phyloP scores from a whole-genome alignment of 345 rosid species.

The Aquilaria yunnanensis region DNA sequence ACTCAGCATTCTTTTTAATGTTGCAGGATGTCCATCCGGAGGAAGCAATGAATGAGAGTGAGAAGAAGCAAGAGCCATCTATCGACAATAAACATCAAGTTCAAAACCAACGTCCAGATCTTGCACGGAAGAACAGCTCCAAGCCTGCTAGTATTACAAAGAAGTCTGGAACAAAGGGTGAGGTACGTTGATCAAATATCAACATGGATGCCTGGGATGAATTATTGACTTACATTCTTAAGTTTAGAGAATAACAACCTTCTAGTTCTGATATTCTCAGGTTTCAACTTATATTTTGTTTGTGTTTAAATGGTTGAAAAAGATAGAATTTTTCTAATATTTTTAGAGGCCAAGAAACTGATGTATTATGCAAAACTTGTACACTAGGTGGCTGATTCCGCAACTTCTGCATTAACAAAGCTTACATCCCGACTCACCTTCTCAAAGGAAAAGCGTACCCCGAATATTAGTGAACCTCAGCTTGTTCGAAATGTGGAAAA shows the following conservation, averaged over 20 bases:
- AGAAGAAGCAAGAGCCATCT: conserved; percentile 33
- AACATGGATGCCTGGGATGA: too few relatives aligned
- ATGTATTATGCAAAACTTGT: too few relatives aligned
- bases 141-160: conserved; percentile 31
- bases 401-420: conserved; percentile 62
- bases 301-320: neutral
- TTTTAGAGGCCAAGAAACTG: too few relatives aligned
- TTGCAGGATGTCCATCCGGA: conserved; percentile 31
- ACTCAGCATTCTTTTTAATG: too few relatives aligned
- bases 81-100: conserved; percentile 25
- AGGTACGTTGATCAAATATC: conserved; percentile 41
- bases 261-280: neutral
- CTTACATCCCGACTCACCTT: conserved; percentile 76
- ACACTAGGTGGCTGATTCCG: conserved; percentile 43
- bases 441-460: conserved; percentile 74
- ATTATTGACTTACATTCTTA: neutral
- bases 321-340: neutral
- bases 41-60: conserved; percentile 28
- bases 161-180: conserved; percentile 56
- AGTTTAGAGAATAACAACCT: neutral
- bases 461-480: conserved; percentile 44
- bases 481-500: conserved; percentile 44
- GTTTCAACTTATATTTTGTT: neutral
- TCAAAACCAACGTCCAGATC: conserved; percentile 33
- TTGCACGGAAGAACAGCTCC: conserved; percentile 24